Percentiles rank a stretch among this genome's conserved stretches.
Conservation (phyloP, 305 asterid species). For the Fraxinus nigra region DNA sequence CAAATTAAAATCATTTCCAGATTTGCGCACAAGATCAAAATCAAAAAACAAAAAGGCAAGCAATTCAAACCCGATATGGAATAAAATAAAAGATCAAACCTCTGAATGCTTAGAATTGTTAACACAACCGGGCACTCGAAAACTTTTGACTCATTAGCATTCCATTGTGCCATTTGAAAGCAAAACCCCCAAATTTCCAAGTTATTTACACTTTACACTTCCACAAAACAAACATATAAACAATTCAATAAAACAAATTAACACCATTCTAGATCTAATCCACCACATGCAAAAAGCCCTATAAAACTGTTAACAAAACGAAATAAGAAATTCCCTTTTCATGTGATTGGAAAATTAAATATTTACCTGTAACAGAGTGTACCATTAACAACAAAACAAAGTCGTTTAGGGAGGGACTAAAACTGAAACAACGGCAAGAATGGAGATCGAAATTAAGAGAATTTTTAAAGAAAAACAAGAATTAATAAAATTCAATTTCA, state of each 20-base stretch:
- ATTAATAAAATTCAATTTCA: slow-evolving; percentile 10
- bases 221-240: slow-evolving; percentile 18
- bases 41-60: background rate
- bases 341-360: slow-evolving; percentile 20
- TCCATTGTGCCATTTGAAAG: background rate
- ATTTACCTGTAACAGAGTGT: slow-evolving; percentile 39
- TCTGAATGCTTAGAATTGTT: background rate
- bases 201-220: slow-evolving; percentile 28
- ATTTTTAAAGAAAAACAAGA: slow-evolving; percentile 8
- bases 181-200: slow-evolving; percentile 31
- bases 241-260: slow-evolving; percentile 19
- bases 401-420: slow-evolving; percentile 16
- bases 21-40: slow-evolving; percentile 8
- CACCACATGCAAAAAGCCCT: slow-evolving; percentile 40
- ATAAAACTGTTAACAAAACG: slow-evolving; percentile 8
- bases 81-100: background rate
- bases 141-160: background rate
- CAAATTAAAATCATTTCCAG: slow-evolving; percentile 11
- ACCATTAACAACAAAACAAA: slow-evolving; percentile 20
- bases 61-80: background rate
- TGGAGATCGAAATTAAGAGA: slow-evolving; percentile 41
- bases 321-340: slow-evolving; percentile 24
- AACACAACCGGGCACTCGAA: background rate
- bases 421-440: slow-evolving; percentile 27
- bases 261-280: slow-evolving; percentile 39